These are phyloP conservation scores for Leishmania amazonensis DNA, from an alignment of 208 protist species.

Conservation along the genomic window DNA sequence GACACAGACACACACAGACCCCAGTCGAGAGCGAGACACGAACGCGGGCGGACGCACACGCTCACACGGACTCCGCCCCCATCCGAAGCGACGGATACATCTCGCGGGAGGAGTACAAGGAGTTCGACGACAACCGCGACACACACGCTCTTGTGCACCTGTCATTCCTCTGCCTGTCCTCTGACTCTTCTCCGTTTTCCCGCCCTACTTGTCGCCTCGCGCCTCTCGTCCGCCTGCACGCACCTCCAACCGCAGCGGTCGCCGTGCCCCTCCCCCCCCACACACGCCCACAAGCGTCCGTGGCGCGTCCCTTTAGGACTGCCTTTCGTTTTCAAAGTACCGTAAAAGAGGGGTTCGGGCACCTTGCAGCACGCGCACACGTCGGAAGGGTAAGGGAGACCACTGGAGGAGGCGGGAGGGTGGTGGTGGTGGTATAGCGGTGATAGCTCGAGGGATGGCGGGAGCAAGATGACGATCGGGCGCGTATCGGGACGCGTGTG, in stretches of 20 bases:
- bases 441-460: background rate
- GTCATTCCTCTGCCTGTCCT: background rate
- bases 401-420: constrained; percentile 1
- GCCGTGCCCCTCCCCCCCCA: background rate
- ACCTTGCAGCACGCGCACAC: background rate
- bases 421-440: background rate
- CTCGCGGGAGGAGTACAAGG: background rate
- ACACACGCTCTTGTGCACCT: background rate
- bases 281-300: background rate
- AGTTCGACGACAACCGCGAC: background rate
- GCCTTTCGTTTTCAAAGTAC: background rate
- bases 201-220: background rate
- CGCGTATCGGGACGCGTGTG: background rate
- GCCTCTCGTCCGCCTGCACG: background rate
- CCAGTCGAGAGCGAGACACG: background rate
- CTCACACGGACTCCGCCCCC: background rate
- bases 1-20: background rate
- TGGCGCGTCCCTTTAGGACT: background rate
- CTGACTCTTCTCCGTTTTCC: no score
- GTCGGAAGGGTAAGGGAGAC: background rate
- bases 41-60: background rate
- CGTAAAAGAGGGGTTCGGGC: background rate
- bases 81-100: background rate
- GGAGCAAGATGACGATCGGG: background rate
- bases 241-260: background rate